These are phyloP conservation scores for Candida berthetii DNA, from an alignment of 805 yeast species.

Conservation along the genomic window DNA sequence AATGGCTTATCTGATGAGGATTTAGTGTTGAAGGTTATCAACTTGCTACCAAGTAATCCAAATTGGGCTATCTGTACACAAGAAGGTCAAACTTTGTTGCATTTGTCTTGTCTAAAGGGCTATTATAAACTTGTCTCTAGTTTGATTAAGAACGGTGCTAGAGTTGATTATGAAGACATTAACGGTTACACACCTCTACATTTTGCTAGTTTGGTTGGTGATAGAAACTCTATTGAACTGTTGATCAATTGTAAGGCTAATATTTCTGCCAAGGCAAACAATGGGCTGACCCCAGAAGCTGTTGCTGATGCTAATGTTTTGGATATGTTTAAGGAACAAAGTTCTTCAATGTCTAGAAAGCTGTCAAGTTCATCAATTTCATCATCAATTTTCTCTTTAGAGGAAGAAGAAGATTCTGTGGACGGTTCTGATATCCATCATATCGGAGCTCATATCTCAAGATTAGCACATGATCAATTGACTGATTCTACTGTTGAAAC, in stretches of 20 bases:
- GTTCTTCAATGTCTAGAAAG: constrained; percentile 14
- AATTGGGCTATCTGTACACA: constrained; percentile 77
- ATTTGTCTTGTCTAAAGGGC: constrained; percentile 76
- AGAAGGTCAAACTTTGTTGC: constrained; percentile 86
- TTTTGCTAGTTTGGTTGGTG: constrained; percentile 74
- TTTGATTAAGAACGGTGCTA: constrained; percentile 59
- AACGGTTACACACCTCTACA: constrained; percentile 87
- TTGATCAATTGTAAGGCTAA: constrained; percentile 63
- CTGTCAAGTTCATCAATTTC: constrained; percentile 17
- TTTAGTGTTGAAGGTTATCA: constrained; percentile 44
- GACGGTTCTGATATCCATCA: constrained; percentile 16
- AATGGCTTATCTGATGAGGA: constrained; percentile 26
- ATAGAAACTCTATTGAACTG: constrained; percentile 56
- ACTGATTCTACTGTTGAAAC: constrained; percentile 19
- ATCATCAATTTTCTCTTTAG: constrained; percentile 24
- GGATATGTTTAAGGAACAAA: constrained; percentile 20
- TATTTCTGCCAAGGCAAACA: constrained; percentile 41
- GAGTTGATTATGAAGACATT: constrained; percentile 66
- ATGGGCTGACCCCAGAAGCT: constrained; percentile 39
- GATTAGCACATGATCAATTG: constrained; percentile 23
- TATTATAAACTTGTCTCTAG: constrained; percentile 55
- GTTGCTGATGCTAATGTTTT: constrained; percentile 31
- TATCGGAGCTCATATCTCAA: constrained; percentile 25
- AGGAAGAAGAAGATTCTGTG: constrained; percentile 1
- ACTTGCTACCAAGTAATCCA: constrained; percentile 63